These are phyloP conservation scores for Endoconidiophora polonica DNA, from an alignment of 2,329 filamentous ascomycete species.

Conservation along the genomic window DNA sequence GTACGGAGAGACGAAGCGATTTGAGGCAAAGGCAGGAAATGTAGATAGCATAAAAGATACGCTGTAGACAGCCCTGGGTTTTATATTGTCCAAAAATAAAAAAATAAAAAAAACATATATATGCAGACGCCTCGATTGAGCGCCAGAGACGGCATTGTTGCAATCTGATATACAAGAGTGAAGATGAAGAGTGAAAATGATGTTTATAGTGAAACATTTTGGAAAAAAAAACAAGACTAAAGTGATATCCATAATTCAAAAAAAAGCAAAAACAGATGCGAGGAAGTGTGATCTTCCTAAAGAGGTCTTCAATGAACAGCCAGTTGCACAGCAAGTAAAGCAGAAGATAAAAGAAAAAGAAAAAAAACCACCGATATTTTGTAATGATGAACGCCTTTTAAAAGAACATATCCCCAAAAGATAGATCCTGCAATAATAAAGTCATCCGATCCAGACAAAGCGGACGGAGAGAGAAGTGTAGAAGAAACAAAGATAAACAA, in stretches of 20 bases:
- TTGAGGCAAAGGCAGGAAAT: too few species aligned
- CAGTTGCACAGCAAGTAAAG: not conserved
- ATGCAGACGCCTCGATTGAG: too few species aligned
- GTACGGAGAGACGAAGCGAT: too few species aligned
- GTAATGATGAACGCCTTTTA: not conserved
- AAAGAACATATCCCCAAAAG: conserved; percentile 1
- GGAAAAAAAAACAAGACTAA: not conserved
- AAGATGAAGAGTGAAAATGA: not conserved
- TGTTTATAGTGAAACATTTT: not conserved
- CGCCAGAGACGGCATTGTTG: not conserved
- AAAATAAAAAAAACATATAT: too few species aligned
- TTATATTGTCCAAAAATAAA: too few species aligned
- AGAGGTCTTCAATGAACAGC: not conserved
- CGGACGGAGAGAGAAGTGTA: not conserved
- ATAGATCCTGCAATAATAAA: not conserved
- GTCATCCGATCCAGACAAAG: not conserved
- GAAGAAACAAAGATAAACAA: conserved; percentile 1
- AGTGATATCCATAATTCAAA: conserved; percentile 2
- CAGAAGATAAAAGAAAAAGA: not conserved
- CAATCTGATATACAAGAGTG: not conserved
- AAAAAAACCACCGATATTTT: not conserved
- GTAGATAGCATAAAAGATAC: too few species aligned
- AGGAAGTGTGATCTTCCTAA: not conserved
- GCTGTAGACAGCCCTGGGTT: too few species aligned
- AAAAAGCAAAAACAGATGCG: not conserved